Evolutionary conservation across 2,329 filamentous ascomycete genomes (phyloP).

Genomic region (Colletotrichum scovillei): DNA sequence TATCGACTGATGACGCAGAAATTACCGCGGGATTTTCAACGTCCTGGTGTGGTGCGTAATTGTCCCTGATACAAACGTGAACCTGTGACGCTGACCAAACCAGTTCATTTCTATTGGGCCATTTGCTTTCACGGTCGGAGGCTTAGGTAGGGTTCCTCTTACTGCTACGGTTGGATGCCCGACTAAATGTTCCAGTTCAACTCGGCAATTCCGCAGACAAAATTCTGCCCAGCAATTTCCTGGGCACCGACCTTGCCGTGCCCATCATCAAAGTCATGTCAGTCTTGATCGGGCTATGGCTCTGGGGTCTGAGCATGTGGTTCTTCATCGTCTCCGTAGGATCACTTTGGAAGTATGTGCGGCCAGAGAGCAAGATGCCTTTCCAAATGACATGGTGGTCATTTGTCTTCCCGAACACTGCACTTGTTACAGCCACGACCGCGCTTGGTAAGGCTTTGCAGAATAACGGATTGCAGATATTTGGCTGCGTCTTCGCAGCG

Average conservation of each 20-base stretch:
- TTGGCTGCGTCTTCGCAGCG: conserved; percentile 76
- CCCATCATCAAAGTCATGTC: conserved; percentile 60
- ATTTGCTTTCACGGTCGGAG: conserved; percentile 67
- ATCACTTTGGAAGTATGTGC: conserved; percentile 76
- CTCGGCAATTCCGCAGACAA: conserved; percentile 55
- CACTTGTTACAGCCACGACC: conserved; percentile 79
- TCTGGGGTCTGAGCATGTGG: conserved; percentile 86
- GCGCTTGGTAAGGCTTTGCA: conserved; percentile 73
- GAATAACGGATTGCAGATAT: conserved; percentile 69
- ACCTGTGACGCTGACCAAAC: not conserved
- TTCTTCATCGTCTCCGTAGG: conserved; percentile 86
- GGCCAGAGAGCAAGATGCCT: conserved; percentile 67
- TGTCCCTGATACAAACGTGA: conserved; percentile 5
- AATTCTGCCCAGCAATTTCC: conserved; percentile 56
- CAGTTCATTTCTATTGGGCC: conserved; percentile 86
- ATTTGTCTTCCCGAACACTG: conserved; percentile 85
- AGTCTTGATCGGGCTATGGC: conserved; percentile 78
- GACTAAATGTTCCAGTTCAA: conserved; percentile 45
- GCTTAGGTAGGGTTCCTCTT: conserved; percentile 48
- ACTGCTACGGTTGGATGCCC: not conserved
- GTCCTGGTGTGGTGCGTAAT: conserved; percentile 74
- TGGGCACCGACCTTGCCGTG: conserved; percentile 54
- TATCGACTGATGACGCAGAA: conserved; percentile 92
- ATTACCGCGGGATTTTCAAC: conserved; percentile 78
- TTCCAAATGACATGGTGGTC: conserved; percentile 91